Conservation (phyloP, 2,329 filamentous ascomycete genomes). For the Trichoderma koningiopsis region DNA sequence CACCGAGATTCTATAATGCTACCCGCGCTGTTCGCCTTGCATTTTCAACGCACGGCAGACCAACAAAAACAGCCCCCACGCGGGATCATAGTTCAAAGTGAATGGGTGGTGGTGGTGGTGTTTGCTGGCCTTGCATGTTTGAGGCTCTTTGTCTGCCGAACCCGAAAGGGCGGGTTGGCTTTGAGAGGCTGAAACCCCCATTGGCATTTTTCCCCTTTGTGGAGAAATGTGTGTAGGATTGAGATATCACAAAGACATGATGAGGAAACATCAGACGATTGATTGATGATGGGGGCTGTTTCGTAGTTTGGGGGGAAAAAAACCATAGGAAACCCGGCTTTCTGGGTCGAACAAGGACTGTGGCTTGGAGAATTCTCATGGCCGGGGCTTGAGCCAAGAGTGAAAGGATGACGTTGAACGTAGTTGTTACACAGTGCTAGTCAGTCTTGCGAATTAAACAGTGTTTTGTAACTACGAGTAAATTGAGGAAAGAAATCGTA, state of each 20-base stretch:
- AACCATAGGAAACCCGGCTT: background rate
- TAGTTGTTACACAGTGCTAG: background rate
- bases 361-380: background rate
- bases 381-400: background rate
- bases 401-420: background rate
- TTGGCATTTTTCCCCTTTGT: background rate
- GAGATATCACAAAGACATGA: background rate
- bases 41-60: background rate
- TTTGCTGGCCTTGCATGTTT: background rate
- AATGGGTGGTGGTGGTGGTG: background rate
- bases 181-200: background rate
- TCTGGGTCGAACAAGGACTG: background rate
- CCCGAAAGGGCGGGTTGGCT: background rate
- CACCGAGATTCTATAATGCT: background rate
- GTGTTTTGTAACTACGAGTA: background rate
- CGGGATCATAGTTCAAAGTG: background rate
- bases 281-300: background rate
- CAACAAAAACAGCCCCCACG: background rate
- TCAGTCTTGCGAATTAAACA: background rate
- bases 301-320: background rate
- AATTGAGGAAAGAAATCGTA: background rate
- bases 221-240: background rate
- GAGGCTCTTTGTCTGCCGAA: conserved; percentile 2
- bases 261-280: background rate
- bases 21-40: background rate